Evolutionary conservation across 73 alveolate genomes (phyloP), one percentile per base, ranked within the genome.

Genomic region (Symbiodinium natans): DNA sequence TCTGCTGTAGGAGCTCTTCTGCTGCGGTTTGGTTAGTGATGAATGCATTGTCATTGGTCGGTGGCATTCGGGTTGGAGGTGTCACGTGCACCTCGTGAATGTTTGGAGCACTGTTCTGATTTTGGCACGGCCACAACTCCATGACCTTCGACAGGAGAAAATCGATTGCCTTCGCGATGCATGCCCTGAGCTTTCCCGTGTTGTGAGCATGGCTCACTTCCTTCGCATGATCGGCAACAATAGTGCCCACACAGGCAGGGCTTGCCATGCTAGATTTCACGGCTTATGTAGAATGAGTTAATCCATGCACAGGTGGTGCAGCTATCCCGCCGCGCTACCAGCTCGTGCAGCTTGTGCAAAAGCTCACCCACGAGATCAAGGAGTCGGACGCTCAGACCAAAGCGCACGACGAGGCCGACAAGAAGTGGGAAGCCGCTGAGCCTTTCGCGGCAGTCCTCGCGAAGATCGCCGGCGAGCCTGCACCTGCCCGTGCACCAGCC

Each of bases 401-500:
- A 63, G 95, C 95, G 41, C 95, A 88, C 46, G 43, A n/a, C 73
- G 95, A 88, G 41, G 95, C 95, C n/a, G 95, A 88, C 86, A 88
- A 88, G 95, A 88, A 88, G 56, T 88, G 95, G 95, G 95, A 88
- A 63, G 41, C 85, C 2, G 95, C 95, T 7, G 95, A 88, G 40
- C 95, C 95, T 34, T 88, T 88, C 21, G 95, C 95, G 1, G 95
- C 95, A 2, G 95, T 63, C 41, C 43, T 88, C 71, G 95, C 95
- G 71, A 88, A 63, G 73, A 88, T 88, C 34, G 71, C 85, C 11
- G 95, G 86, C 1, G 86, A 59, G 31, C 74, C 95, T 8, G 54
- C 38, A 43, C 27, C 21, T n/a, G 43, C 77, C 19, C 48, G 86
- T 4, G 95, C 95, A 19, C 95, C 95, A 13, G 95, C 73, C 36